Evolutionary conservation across 192 early-diverging fungal genomes (phyloP), one percentile per base, ranked within the genome.

Genomic region (Backusella circina): DNA sequence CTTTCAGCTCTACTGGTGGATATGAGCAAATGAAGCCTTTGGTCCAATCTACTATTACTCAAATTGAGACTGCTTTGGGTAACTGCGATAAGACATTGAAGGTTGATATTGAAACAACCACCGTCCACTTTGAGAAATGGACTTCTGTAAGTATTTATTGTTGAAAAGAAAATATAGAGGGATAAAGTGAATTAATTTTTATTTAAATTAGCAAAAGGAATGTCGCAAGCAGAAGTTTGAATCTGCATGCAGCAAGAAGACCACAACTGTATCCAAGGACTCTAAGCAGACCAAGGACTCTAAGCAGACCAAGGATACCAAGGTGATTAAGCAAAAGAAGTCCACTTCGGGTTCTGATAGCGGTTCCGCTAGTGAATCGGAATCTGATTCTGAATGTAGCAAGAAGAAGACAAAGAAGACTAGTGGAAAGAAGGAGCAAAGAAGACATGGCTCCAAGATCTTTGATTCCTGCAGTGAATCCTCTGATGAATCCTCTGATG

Each of bases 21-120:
- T 28, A 50, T 35, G 44, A 50, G 2, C 74, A 75, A 31, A 69
- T 75, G 74, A 67, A 18, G n/a, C 67, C 74, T 37, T 39, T 75
- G 32, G 66, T 75, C 8, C 7, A 61, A 28, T 32, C 67, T 36
- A 75, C 64, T 28, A 10, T 69, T 30, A 57, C 21, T 12, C 74
- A 75, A 54, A 69, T 75, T 28, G 32, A 68, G 9, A 21, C 36
- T 16, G 74, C 64, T 38, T 28, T 75, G 12, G 2, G 33, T 39
- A 41, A 50, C 31, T 75, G 64, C 31, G 68, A 69, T 15, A 70
- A 47, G 23, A 47, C 69, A 15, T 30, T 47, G 21, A 70, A 70
- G 39, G 39, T 70, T 28, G 69, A 70, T 3, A 38, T 70, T 44
- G 39, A 44, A 70, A 35, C 23, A 26, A 70, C 37, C 6, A 28